Percentiles rank a stretch among this genome's conserved stretches.
These are phyloP conservation scores for Coemansia sp. DNA, from an alignment of 192 early-diverging fungal species.

Conservation along the genomic window DNA sequence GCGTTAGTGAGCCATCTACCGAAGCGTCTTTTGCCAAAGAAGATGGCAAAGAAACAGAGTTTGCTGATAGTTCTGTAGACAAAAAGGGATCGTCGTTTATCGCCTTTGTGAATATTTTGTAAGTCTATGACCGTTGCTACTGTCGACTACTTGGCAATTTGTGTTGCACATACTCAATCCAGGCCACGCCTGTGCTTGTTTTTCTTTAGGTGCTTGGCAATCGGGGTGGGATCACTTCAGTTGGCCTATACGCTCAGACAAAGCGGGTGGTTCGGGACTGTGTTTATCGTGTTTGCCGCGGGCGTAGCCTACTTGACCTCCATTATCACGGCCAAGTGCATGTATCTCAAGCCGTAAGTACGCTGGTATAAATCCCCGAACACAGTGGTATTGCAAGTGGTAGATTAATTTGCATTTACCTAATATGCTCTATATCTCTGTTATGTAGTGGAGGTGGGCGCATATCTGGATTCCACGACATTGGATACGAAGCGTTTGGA, in stretches of 20 bases:
- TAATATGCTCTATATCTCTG: background rate
- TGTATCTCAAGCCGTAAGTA: constrained; percentile 58
- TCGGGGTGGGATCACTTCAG: constrained; percentile 51
- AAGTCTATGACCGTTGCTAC: background rate
- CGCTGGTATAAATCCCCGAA: background rate
- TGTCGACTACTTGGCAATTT: background rate
- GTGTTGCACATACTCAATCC: background rate
- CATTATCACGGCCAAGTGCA: constrained; percentile 36
- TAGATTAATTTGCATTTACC: background rate
- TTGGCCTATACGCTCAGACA: constrained; percentile 44
- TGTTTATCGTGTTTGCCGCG: constrained; percentile 45
- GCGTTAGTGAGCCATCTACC: background rate
- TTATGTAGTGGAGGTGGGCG: constrained; percentile 44
- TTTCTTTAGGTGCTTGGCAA: constrained; percentile 36
- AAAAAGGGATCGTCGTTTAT: constrained; percentile 40
- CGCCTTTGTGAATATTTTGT: constrained; percentile 49
- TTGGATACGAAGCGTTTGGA: constrained; percentile 49
- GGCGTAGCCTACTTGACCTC: constrained; percentile 36
- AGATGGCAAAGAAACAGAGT: background rate
- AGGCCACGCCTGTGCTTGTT: background rate
- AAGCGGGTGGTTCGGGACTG: constrained; percentile 47
- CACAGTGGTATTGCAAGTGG: background rate
- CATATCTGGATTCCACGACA: constrained; percentile 46
- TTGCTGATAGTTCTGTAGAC: background rate
- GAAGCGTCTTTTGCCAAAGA: background rate